Percentiles rank a stretch among this genome's conserved stretches.
Evolutionary conservation across 148 eudicot species (phyloP).

Genomic region (Chenopodium berlandieri): DNA sequence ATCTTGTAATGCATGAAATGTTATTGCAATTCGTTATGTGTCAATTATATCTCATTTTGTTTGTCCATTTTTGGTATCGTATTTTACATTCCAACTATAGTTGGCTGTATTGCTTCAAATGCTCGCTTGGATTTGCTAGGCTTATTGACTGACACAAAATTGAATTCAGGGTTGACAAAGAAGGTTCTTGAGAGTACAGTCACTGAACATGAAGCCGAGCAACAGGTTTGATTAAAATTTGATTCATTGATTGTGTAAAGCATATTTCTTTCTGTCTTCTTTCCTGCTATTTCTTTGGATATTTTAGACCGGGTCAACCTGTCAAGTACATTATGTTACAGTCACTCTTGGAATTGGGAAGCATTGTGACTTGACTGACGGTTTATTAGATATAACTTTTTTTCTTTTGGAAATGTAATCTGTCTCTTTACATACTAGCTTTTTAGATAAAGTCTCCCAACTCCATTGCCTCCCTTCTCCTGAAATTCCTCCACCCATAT

Average conservation of each 20-base stretch:
- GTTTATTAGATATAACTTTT: neutral
- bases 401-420: neutral
- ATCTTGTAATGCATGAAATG: neutral
- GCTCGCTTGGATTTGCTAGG: neutral
- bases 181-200: conserved; percentile 69
- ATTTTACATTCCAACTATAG: neutral
- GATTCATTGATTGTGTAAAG: neutral
- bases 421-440: neutral
- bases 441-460: neutral
- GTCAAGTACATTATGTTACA: neutral
- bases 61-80: conserved; percentile 11
- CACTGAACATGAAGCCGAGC: conserved; percentile 78
- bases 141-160: conserved; percentile 22
- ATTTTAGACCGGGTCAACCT: neutral
- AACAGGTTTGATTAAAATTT: conserved; percentile 49
- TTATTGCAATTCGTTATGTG: neutral
- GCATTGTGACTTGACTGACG: neutral
- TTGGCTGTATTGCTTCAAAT: neutral
- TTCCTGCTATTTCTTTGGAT: neutral
- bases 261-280: neutral
- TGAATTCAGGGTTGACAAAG: conserved; percentile 65
- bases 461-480: neutral
- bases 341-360: neutral
- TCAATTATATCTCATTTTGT: neutral
- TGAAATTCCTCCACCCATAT: neutral